Evolutionary conservation across 179 eudicot species (phyloP).

Genomic region (Silene vulgaris): DNA sequence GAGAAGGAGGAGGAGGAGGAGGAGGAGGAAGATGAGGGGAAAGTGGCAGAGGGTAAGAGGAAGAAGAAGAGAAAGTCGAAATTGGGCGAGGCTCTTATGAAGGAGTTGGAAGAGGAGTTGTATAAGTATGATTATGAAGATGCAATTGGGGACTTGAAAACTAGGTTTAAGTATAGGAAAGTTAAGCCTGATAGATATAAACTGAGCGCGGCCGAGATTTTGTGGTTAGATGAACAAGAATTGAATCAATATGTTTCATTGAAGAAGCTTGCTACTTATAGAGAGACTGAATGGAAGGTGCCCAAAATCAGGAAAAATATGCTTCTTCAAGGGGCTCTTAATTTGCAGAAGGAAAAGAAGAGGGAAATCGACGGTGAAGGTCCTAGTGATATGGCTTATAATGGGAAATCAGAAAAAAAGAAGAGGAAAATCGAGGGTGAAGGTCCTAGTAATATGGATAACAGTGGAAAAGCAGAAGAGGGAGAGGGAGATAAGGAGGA

Average conservation of each 20-base stretch:
- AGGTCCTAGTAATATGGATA: constrained; percentile 14
- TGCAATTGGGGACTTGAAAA: constrained; percentile 74
- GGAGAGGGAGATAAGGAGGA: constrained; percentile 33
- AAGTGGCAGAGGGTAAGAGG: constrained; percentile 36
- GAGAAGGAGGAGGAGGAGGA: constrained; percentile 20
- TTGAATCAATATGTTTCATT: constrained; percentile 79
- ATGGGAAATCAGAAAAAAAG: constrained; percentile 20
- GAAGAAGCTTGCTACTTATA: constrained; percentile 85
- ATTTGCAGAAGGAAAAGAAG: constrained; percentile 25
- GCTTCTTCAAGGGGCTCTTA: constrained; percentile 28
- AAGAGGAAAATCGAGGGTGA: constrained; percentile 28
- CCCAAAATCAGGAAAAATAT: constrained; percentile 36
- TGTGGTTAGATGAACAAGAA: constrained; percentile 71
- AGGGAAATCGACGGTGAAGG: constrained; percentile 24
- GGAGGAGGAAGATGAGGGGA: constrained; percentile 16
- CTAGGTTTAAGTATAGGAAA: constrained; percentile 70
- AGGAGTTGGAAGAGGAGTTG: constrained; percentile 66
- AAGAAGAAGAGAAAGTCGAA: constrained; percentile 53
- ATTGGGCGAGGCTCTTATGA: constrained; percentile 47
- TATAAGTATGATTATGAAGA: constrained; percentile 89
- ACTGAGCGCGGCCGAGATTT: constrained; percentile 48
- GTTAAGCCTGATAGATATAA: constrained; percentile 59
- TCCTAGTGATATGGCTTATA: constrained; percentile 17
- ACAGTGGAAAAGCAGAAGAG: constrained; percentile 18
- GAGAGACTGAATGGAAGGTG: constrained; percentile 78